phyloP scores from a whole-genome alignment of 1,139 yeast genomes.

The Candida glucosophila region DNA sequence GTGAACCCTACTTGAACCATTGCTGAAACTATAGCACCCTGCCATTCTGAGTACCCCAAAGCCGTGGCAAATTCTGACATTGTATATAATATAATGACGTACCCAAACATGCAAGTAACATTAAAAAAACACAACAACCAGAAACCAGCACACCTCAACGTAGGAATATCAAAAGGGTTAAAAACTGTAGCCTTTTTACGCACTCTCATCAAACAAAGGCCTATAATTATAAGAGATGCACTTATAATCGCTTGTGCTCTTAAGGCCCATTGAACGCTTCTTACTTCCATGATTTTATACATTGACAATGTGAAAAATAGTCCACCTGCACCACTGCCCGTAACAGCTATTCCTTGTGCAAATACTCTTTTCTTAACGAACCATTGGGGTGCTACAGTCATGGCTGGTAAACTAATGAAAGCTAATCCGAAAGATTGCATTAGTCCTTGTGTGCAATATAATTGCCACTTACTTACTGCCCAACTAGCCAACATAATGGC shows the following conservation, averaged over 20 bases:
- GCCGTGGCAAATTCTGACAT: slow-evolving; percentile 38
- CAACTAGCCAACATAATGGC: slow-evolving; percentile 49
- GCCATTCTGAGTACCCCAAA: slow-evolving; percentile 30
- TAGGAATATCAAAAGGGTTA: slow-evolving; percentile 23
- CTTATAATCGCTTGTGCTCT: slow-evolving; percentile 29
- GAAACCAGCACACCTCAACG: slow-evolving; percentile 21
- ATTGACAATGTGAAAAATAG: slow-evolving; percentile 35
- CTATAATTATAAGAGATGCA: slow-evolving; percentile 23
- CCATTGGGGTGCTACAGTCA: slow-evolving; percentile 41
- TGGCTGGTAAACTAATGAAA: slow-evolving; percentile 32
- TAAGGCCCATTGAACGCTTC: slow-evolving; percentile 26
- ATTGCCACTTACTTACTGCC: slow-evolving; percentile 40
- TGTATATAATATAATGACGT: slow-evolving; percentile 36
- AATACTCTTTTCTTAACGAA: slow-evolving; percentile 46
- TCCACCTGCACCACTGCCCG: slow-evolving; percentile 62
- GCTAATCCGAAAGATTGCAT: slow-evolving; percentile 44
- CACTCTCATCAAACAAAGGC: slow-evolving; percentile 16
- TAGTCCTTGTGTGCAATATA: slow-evolving; percentile 45
- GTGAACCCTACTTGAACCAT: slow-evolving; percentile 37
- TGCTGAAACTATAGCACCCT: slow-evolving; percentile 38
- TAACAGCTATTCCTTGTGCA: slow-evolving; percentile 49
- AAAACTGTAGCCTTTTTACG: slow-evolving; percentile 23
- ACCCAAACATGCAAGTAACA: slow-evolving; percentile 36
- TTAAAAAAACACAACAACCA: slow-evolving; percentile 22
- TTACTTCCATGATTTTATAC: slow-evolving; percentile 22